Evolutionary conservation across 108 stramenopile species (phyloP), one percentile per base, ranked within the genome.

Genomic region (Cyclotella atomus): DNA sequence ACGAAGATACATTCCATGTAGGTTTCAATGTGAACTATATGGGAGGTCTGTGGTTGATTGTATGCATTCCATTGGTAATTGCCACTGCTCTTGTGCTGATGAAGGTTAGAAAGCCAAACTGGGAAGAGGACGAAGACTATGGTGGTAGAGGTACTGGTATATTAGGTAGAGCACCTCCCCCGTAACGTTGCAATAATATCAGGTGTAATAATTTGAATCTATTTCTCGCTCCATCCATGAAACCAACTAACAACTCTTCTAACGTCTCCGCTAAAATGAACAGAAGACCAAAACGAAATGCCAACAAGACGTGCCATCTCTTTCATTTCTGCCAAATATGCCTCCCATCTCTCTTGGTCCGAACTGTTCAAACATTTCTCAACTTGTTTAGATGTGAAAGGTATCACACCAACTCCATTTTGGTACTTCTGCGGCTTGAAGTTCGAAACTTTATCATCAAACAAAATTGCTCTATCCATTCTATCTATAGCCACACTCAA

Each of bases 11-110:
- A 35, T 93, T 93, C 65, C 87, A 88, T 52, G 46, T 90, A 59
- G 89, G 92, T 27, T 93, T 88, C 83, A 93, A 93, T 74, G 88
- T 93, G 10, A 82, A 91, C 53, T 93, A 87, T 67, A 88, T 89
- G 87, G 79, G 83, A 33, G 92, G 92, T 10, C 50, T 91, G 32
- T 93, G 92, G 92, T 75, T 90, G 41, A 73, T 82, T 10, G 81
- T 82, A 0, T 77, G 70, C 30, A 25, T 82, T 20, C 92, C 92
- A 29, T 77, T 93, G 34, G 20, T 82, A 3, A 23, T 82, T 7
- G 81, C 81, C 12, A 64, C 77, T 3, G 73, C 81, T 65, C 81
- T 77, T 10, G 73, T 82, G 28, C 43, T 82, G 15, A 72, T 70
- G 52, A 77, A 83, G 19, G 57, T 68, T 35, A 79, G 78, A 56